Conservation (phyloP, 805 yeast genomes). For the Cyberlindnera sargentensis region DNA sequence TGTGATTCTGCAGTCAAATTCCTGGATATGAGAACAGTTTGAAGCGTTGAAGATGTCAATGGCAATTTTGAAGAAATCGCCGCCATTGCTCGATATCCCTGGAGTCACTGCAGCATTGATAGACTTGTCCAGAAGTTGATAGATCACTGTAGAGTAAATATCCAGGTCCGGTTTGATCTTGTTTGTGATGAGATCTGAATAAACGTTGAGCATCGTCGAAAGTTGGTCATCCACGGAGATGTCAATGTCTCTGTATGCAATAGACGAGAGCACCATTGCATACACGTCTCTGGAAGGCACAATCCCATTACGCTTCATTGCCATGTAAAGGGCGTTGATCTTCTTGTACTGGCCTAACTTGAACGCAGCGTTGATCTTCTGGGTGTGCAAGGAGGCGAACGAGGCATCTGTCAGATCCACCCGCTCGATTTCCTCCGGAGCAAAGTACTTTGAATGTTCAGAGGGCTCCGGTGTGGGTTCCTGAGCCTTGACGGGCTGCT, state of each 20-base stretch:
- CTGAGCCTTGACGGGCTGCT: background rate
- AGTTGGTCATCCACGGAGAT: conserved; percentile 52
- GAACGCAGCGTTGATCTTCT: conserved; percentile 25
- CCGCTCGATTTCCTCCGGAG: conserved; percentile 11
- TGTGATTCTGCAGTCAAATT: conserved; percentile 36
- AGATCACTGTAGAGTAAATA: conserved; percentile 48
- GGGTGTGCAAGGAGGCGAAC: conserved; percentile 25
- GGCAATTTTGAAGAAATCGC: conserved; percentile 43
- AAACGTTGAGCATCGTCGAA: conserved; percentile 56
- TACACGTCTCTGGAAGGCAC: conserved; percentile 47
- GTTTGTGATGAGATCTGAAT: conserved; percentile 55
- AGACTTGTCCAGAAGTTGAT: conserved; percentile 44
- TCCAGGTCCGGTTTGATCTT: conserved; percentile 47
- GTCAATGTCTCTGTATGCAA: conserved; percentile 42
- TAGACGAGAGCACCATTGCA: conserved; percentile 48
- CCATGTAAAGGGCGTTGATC: conserved; percentile 32
- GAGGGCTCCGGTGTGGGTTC: conserved; percentile 7
- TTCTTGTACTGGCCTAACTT: conserved; percentile 25
- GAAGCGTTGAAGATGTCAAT: conserved; percentile 39
- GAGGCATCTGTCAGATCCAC: conserved; percentile 22
- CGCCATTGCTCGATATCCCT: conserved; percentile 32
- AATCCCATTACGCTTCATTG: conserved; percentile 34
- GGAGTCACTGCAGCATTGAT: conserved; percentile 31
- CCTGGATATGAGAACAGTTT: conserved; percentile 33
- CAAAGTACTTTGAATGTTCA: conserved; percentile 11